phyloP scores from a whole-genome alignment of 108 stramenopile species.

The Cyclostephanos invisitatus region DNA sequence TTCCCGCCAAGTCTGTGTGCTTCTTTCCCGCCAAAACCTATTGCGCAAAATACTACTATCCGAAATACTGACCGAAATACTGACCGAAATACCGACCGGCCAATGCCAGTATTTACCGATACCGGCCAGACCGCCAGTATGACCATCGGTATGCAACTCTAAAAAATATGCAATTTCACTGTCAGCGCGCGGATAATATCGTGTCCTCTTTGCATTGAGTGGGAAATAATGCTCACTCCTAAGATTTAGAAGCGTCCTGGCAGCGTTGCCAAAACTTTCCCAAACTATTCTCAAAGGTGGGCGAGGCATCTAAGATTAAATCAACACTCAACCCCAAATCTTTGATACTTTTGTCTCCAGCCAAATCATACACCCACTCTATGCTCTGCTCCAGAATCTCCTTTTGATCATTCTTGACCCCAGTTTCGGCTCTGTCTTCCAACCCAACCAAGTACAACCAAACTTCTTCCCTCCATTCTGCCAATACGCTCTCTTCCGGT shows the following conservation, averaged over 20 bases:
- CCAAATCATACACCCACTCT: conserved; percentile 48
- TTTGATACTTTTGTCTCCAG: conserved; percentile 46
- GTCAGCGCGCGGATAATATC: too few species aligned
- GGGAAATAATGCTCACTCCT: conserved; percentile 1
- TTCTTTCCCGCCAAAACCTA: too few species aligned
- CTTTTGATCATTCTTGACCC: conserved; percentile 34
- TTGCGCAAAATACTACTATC: too few species aligned
- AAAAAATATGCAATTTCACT: too few species aligned
- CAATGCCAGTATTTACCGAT: too few species aligned
- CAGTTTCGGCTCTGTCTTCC: conserved; percentile 19
- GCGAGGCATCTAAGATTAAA: conserved; percentile 40
- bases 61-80: too few species aligned
- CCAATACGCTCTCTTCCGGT: conserved; percentile 39
- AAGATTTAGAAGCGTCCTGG: conserved; percentile 22
- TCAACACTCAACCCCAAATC: conserved; percentile 45
- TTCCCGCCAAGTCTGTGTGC: too few species aligned
- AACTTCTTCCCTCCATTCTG: conserved; percentile 42
- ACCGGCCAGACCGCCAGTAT: too few species aligned
- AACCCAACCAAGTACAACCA: conserved; percentile 45
- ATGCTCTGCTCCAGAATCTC: conserved; percentile 38
- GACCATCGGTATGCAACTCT: too few species aligned
- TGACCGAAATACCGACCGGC: too few species aligned
- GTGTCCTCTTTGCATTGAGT: not conserved
- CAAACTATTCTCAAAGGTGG: conserved; percentile 41
- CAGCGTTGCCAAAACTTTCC: conserved; percentile 40